Base-by-base conservation (phyloP, 163 green algal species). In the Prototheca wickerhamii region DNA sequence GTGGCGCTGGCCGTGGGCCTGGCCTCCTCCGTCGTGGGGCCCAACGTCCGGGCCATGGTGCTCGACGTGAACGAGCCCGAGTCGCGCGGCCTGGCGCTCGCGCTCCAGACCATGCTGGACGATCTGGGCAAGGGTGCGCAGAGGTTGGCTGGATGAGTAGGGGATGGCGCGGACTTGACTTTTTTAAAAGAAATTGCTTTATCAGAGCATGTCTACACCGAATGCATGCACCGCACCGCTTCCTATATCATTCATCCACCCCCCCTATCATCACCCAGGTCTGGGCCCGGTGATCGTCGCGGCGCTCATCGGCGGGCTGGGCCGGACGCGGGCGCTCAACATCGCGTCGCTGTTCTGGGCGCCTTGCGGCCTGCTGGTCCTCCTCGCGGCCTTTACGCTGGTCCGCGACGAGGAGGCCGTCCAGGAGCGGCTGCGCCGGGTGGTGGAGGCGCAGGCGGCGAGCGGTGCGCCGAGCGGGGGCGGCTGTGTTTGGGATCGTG, bases 1-100 rank as follows among this genome's bases (percentile, higher is more conserved):
- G 58, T 35, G 10, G 35, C 26, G n/a, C 8, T 50, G n/a, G 17
- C 5, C 51, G 51, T 57, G 20, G 66, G 25, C 17, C 29, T 60
- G 25, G 44, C 56, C 28, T 34, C 20, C 25, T 52, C 58, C n/a
- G 26, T 35, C 3, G 72, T 83, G 4, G 79, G 46, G 7, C 73
- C 72, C 25, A 81, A 76, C 60, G 63, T 76, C 21, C 58, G 70
- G 29, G 83, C 87, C 4, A 79, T 91, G 57, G 74, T 96, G 58
- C 67, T 95, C 29, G 91, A 94, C 52, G 81, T 92, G 7, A 96
- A 95, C 76, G 80, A 89, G 60, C 89, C 89, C 2, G 85, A 94
- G 71, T 82, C 75, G 8, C 72, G 89, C 0, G 89, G 89, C 21
- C 71, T 92, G 6, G 82, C 87, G 7, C 73, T 94, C 28, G 89